These are phyloP conservation scores for sunflower (Helianthus annuus) DNA, from an alignment of 129 eudicot species.

Conservation along the genomic window DNA sequence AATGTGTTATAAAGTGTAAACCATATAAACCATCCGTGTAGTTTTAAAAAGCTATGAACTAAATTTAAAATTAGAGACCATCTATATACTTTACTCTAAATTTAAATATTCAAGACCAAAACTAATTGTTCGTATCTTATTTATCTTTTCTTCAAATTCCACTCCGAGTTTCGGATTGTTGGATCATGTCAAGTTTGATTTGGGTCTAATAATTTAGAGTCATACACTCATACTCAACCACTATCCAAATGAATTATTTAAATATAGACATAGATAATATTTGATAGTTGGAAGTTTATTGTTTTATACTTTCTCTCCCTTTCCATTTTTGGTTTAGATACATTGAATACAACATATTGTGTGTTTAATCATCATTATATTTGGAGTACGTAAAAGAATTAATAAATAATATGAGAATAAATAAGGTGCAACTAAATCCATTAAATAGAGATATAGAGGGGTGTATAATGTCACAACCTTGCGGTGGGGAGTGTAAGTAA, in stretches of 20 bases:
- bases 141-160: too few species aligned
- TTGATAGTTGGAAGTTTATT: background rate
- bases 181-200: background rate
- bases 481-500: constrained; percentile 31
- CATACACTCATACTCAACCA: background rate
- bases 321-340: constrained; percentile 1
- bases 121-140: too few species aligned
- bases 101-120: too few species aligned
- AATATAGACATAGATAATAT: background rate
- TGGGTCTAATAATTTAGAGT: background rate
- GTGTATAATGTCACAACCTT: constrained; percentile 32
- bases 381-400: background rate
- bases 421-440: constrained; percentile 24
- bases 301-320: background rate
- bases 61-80: too few species aligned
- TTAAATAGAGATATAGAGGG: constrained; percentile 18
- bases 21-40: too few species aligned
- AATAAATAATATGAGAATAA: background rate
- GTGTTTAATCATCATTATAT: constrained; percentile 17
- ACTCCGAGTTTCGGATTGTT: too few species aligned
- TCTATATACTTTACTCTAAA: too few species aligned
- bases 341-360: constrained; percentile 19
- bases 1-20: too few species aligned
- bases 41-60: too few species aligned
- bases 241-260: background rate